Base-by-base conservation (phyloP, 2,329 filamentous ascomycete species). In the Alternaria arborescens region DNA sequence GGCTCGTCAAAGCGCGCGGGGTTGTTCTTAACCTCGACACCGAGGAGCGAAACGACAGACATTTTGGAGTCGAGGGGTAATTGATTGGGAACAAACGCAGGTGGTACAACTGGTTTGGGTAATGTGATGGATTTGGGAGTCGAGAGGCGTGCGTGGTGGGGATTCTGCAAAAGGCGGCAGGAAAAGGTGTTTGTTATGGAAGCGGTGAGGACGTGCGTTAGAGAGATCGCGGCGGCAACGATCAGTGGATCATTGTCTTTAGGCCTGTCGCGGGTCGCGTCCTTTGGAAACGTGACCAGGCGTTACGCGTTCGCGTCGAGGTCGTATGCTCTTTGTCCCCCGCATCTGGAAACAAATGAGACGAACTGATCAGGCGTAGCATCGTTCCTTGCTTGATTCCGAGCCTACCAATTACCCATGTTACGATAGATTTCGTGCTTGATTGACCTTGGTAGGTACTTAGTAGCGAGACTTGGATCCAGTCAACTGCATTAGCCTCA, bases 21-120 rank as follows among this genome's bases (percentile, higher is more conserved):
- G 84, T 99, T 99, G 87, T 99, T 98, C 79, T 93, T 86, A 71
- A 99, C 92, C 81, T 95, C 92, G 75, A 99, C 95, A 77, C 94
- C 94, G 70, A 99, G 88, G 61, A 99, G 89, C 71, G 94, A 97
- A 67, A 99, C 94, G 77, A 97, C 92, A 77, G 95, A 97, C 95
- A 97, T 97, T 69, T 77, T 86, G 82, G 58, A 30, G 34, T 12
- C 41, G 54, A 12, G n/a, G 52, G 52, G 61, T 59, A 44, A 47
- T 52, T 54, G 57, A 46, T 34, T 46, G 18, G 20, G 46, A 3
- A 43, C 24, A 24, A 53, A 41, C 46, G 58, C 48, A 34, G 36
- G 42, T 22, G 50, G 32, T 12, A 41, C 18, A 40, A 34, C 34
- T 22, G 18, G 28, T 41, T 3, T 30, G 36, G 20, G 12, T 43